phyloP scores from a whole-genome alignment of 257 asterid species.

The Solanum corneliomulleri region DNA sequence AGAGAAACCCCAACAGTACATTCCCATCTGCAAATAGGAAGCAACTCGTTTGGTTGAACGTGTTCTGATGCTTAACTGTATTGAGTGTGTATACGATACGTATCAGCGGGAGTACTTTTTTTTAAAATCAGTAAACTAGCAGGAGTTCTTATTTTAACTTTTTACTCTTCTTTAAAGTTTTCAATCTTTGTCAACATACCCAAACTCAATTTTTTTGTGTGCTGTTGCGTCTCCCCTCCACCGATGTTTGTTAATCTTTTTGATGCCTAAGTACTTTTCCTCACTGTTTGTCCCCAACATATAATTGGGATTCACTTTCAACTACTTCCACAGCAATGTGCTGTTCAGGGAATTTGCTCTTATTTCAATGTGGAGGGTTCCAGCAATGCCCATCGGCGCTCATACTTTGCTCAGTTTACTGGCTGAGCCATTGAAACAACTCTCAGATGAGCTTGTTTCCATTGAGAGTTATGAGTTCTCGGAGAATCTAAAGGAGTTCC shows the following conservation, averaged over 20 bases:
- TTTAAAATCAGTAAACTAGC: neutral
- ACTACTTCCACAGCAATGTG: slow-evolving; percentile 55
- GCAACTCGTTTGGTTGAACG: neutral
- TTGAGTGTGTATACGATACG: neutral
- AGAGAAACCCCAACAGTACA: neutral
- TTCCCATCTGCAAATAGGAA: neutral
- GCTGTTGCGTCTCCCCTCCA: neutral
- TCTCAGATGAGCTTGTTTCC: slow-evolving; percentile 45
- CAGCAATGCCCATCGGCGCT: slow-evolving; percentile 87
- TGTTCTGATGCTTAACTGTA: neutral
- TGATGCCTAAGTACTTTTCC: neutral
- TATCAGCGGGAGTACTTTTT: neutral
- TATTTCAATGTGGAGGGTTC: slow-evolving; percentile 96
- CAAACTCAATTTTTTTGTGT: neutral
- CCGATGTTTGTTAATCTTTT: neutral
- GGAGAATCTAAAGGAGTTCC: slow-evolving; percentile 76
- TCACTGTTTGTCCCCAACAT: neutral
- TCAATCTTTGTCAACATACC: neutral
- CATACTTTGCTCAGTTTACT: slow-evolving; percentile 89
- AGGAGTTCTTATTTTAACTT: neutral
- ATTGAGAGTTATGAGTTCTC: slow-evolving; percentile 47
- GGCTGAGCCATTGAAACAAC: slow-evolving; percentile 92
- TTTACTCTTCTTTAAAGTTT: neutral
- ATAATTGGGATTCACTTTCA: slow-evolving; percentile 8
- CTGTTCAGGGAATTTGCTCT: slow-evolving; percentile 96